Conservation (phyloP, 2,329 filamentous ascomycete genomes). For the Scedosporium apiospermum region DNA sequence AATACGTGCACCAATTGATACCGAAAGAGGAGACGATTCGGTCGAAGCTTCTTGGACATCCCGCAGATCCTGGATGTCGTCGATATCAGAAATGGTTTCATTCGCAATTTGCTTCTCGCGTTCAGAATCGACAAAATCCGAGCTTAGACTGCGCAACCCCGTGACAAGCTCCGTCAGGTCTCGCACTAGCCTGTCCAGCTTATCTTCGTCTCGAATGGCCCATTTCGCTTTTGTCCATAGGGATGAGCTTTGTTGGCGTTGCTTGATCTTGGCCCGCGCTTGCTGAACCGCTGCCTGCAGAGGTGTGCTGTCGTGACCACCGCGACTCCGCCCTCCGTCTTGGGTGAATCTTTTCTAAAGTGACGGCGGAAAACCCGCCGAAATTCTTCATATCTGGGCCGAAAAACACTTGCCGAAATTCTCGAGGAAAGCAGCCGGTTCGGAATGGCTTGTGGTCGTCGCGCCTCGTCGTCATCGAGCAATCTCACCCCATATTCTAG, state of each 20-base stretch:
- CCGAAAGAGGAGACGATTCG: constrained; percentile 1
- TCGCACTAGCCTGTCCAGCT: not conserved
- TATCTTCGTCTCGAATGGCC: constrained; percentile 6
- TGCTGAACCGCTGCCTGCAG: not conserved
- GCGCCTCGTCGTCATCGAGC: not conserved
- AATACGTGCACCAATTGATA: not conserved
- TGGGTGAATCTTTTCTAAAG: not conserved
- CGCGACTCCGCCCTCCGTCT: not conserved
- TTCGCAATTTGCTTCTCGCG: not conserved
- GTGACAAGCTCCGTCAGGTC: not conserved
- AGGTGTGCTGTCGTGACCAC: too few species aligned
- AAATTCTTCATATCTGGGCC: not conserved
- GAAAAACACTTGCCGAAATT: not conserved
- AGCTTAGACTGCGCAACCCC: not conserved
- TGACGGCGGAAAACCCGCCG: not conserved
- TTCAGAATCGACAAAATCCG: not conserved
- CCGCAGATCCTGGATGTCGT: not conserved
- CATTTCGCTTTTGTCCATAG: constrained; percentile 3
- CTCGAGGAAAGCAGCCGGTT: not conserved
- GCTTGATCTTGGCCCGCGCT: not conserved
- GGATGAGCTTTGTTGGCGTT: not conserved
- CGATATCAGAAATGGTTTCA: not conserved
- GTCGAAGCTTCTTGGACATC: constrained; percentile 1
- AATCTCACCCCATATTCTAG: not conserved
- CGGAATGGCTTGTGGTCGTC: not conserved